Conservation (phyloP, 176 grass and related monocot species). For the Lolium multiflorum region DNA sequence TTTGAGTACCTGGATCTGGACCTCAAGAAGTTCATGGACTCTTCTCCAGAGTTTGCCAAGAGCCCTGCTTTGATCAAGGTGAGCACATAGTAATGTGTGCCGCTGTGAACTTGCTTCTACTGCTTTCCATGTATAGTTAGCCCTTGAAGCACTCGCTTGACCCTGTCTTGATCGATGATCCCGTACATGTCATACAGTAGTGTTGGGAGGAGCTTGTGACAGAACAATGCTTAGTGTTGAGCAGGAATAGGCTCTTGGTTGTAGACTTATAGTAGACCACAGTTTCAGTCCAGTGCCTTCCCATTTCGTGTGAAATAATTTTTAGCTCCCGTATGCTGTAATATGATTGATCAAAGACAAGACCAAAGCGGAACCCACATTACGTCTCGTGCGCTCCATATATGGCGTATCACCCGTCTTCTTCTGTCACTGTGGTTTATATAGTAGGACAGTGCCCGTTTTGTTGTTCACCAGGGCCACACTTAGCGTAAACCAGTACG, state of each 20-base stretch:
- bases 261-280: neutral
- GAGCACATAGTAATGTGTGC: neutral
- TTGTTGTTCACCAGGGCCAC: constrained; percentile 1
- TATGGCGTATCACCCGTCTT: constrained; percentile 7
- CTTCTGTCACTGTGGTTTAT: neutral
- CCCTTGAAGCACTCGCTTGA: neutral
- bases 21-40: constrained; percentile 97
- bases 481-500: neutral
- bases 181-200: neutral
- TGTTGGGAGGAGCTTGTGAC: neutral
- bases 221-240: neutral
- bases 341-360: neutral
- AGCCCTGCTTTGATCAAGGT: constrained; percentile 84
- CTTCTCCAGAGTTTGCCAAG: constrained; percentile 83
- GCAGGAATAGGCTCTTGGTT: neutral
- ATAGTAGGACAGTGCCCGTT: neutral
- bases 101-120: neutral
- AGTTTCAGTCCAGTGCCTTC: neutral
- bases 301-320: neutral
- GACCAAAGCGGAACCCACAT: neutral
- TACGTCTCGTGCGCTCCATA: neutral
- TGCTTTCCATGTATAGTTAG: constrained; percentile 1
- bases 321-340: neutral
- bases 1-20: constrained; percentile 96
- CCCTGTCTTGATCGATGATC: constrained; percentile 25